Base-by-base conservation (phyloP, 176 grass and related monocot genomes). In the Hordeum marinum region DNA sequence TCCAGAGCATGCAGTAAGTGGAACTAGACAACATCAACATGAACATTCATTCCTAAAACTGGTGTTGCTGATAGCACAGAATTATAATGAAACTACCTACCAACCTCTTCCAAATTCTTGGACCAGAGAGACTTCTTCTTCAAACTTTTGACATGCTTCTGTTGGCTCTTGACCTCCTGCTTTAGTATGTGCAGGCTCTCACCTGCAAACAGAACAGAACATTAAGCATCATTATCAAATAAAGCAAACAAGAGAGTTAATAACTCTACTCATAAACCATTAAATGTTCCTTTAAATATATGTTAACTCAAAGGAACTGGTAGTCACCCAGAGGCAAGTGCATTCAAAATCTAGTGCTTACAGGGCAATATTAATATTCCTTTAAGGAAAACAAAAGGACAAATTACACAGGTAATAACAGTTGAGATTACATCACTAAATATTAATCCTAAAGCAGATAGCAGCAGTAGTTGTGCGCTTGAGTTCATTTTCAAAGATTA, bases 31-130 rank as follows among this genome's bases (percentile, higher is more conserved):
- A 74, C 24, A 75, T 75, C 71, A 75, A 63, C 31, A 52, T 40
- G 77, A 68, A 12, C 60, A 68, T 64, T 58, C 43, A 42, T 68
- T 79, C 40, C 66, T 71, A 76, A 24, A 74, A 71, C 63, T 68
- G 74, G 52, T 8, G 29, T 78, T 68, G 23, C 69, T 64, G 55
- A 68, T 55, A 85, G 31, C 12, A 62, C 37, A 85, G 41, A 68
- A 78, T 67, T 72, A 86, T 69, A 86, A 86, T 78, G 57, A 78
- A 85, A 45, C 25, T 59, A 86, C 67, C 50, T 62, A 93, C 86
- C 81, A 90, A 98, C 96, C 96, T 98, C 96, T 83, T 98, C 96
- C 83, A 98, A 89, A 89, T 90, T 94, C 86, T 89, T 98, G 35
- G 90, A 93, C 96, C 96, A 98, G 9, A 99, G 86, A 81, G 96